These are phyloP conservation scores for Candida maris DNA, from an alignment of 805 yeast species.

Conservation along the genomic window DNA sequence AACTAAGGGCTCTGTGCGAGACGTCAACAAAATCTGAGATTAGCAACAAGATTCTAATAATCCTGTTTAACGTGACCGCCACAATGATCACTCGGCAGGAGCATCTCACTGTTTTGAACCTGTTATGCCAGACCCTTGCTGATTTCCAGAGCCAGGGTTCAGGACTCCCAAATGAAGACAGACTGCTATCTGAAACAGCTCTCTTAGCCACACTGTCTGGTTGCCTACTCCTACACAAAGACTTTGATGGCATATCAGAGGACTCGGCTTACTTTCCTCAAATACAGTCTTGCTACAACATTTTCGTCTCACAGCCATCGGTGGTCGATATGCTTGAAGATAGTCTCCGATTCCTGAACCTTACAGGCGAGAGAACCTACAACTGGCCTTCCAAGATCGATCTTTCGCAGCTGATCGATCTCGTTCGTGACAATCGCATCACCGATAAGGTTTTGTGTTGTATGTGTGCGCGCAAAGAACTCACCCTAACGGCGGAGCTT, in stretches of 20 bases:
- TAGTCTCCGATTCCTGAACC: conserved; percentile 11
- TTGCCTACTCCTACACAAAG: conserved; percentile 16
- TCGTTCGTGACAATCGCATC: conserved; percentile 26
- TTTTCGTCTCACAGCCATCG: conserved; percentile 1
- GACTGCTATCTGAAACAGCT: conserved; percentile 8
- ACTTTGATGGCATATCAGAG: conserved; percentile 4
- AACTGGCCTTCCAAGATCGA: conserved; percentile 1
- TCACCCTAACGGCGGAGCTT: conserved; percentile 1
- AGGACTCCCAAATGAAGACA: not conserved
- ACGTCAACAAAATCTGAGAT: conserved; percentile 61
- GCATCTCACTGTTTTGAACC: conserved; percentile 23
- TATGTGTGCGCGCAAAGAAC: conserved; percentile 33
- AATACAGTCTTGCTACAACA: conserved; percentile 6
- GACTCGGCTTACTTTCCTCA: conserved; percentile 11
- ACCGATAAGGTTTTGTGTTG: conserved; percentile 36
- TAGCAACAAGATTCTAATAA: conserved; percentile 5
- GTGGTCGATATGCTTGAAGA: not conserved
- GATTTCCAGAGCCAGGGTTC: conserved; percentile 4
- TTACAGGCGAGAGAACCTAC: conserved; percentile 5
- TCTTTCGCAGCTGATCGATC: conserved; percentile 22
- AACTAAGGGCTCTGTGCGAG: conserved; percentile 36
- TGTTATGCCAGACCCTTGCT: conserved; percentile 13
- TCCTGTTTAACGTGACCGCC: conserved; percentile 21
- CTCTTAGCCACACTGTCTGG: conserved; percentile 16
- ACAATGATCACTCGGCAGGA: conserved; percentile 28